Evolutionary conservation across 106 monocot genomes (phyloP), one percentile per base, ranked within the genome.

Genomic region (Chionographis japonica): DNA sequence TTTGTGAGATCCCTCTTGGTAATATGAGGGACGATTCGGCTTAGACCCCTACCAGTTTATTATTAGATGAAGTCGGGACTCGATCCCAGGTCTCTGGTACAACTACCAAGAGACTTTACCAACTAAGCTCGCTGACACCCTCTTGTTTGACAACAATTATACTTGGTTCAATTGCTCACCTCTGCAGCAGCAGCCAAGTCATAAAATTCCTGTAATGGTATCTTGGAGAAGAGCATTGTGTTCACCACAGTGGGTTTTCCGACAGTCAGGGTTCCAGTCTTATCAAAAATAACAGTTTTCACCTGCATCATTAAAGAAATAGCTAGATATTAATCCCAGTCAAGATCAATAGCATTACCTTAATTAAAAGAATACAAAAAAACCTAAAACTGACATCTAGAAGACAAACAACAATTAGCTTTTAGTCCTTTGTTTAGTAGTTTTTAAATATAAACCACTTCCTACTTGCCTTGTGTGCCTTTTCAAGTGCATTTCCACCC

Each of bases 401-500:
- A 66, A 52, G 2, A 2, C 35, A 66, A 16, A 14, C 0, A 41
- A 41, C 62, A 42, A 12, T 39, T 14, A 4, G 41, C 16, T 10
- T 42, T 62, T 16, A 4, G n/a, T 46, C 58, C 19, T 58, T 70
- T 49, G 46, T 54, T 12, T 10, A 12, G 2, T 35, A 3, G 12
- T 40, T 55, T n/a, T 10, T 11, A 68, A 37, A 58, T n/a, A 58
- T 20, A 68, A 78, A 46, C 3, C 40, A 49, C 27, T 9, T 52
- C 12, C 10, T 66, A 71, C 77, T 78, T 72, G 68, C 94, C 82
- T 94, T 90, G 75, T 95, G 84, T 38, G 95, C 91, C 46, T 88
- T 95, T 77, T 95, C 95, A 18, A 95, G 66, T 8, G 95, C 91
- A 89, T 86, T 72, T 59, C 88, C 95, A 63, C 95, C 95, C 77